Evolutionary conservation across 192 early-diverging fungal species (phyloP).

Genomic region (Umbelopsis sp.): DNA sequence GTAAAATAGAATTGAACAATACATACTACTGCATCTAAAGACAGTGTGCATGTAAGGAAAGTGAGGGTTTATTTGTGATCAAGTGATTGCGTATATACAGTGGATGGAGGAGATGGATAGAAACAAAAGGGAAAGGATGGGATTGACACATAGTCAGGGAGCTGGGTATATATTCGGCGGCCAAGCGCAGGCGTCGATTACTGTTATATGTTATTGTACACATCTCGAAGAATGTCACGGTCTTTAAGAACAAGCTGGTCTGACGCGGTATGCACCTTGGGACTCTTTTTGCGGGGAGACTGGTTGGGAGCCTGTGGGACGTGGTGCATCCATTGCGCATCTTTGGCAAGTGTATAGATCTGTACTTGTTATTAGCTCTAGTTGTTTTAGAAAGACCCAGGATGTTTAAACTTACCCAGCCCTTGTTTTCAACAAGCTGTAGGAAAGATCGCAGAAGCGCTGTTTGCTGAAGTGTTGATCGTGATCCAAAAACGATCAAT

Average conservation of each 20-base stretch:
- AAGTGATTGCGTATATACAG: too few relatives aligned
- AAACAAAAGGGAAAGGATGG: too few relatives aligned
- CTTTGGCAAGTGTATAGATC: constrained; percentile 21
- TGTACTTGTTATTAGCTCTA: background rate
- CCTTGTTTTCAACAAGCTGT: constrained; percentile 37
- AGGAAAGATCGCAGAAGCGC: constrained; percentile 62
- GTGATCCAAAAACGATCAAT: constrained; percentile 87
- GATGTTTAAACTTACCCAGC: constrained; percentile 40
- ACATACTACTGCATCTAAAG: too few relatives aligned
- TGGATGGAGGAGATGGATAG: too few relatives aligned
- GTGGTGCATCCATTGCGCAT: constrained; percentile 22
- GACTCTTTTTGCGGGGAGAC: background rate
- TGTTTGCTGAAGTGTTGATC: constrained; percentile 64
- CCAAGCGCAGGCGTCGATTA: background rate
- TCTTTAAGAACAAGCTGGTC: constrained; percentile 1
- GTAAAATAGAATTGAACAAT: background rate
- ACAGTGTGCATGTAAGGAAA: too few relatives aligned
- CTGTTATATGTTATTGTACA: constrained; percentile 2
- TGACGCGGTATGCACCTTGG: background rate
- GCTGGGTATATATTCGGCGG: too few relatives aligned
- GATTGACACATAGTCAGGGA: too few relatives aligned
- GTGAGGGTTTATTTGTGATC: too few relatives aligned
- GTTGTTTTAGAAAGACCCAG: background rate
- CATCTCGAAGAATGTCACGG: constrained; percentile 14
- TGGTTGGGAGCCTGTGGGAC: constrained; percentile 7